Base-by-base conservation (phyloP, 805 yeast species). In the Candida palmyrensis region DNA sequence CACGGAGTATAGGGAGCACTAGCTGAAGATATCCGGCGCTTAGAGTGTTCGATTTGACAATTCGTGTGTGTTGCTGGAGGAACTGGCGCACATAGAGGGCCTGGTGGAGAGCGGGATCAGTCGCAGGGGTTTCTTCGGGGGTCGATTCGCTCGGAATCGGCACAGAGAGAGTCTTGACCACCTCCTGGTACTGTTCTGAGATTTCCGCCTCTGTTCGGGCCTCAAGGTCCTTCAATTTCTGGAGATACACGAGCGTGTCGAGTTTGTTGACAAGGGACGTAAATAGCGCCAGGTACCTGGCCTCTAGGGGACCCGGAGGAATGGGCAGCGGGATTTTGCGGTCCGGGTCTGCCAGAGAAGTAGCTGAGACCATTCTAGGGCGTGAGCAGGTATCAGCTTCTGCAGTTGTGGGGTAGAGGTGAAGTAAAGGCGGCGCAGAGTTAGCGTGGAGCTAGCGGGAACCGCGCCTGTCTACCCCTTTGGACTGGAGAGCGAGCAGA, bases 1-100 rank as follows among this genome's bases (percentile, higher is more conserved):
- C 45, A 29, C 61, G 45, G 25, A 63, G 46, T 18, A 59, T 51
- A 6, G 68, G 68, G 2, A 53, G 41, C 11, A 57, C 49, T 19
- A 43, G 36, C 26, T 59, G 53, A 13, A 63, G 38, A 33, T 49
- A 52, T 11, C 42, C 47, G 18, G 47, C 49, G 18, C 55, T 40
- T 19, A 64, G 40, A 9, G 40, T 36, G 6, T 47, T 42, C 2
- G 60, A 47, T 35, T 60, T 61, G 35, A 58, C 40, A 18, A 14
- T 39, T 12, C 42, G 33, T 37, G 39, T 48, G 19, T 55, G 59
- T 5, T 31, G 15, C 6, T 30, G 22, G 20, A 54, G 39, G 38
- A 50, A 57, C 16, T 15, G 25, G 27, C 41, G 47, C 18, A 48
- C 26, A 15, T 48, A 42, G 10, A 20, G 34, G 5, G 34, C 30